Base-by-base conservation (phyloP, 345 rosid genomes). In the Corymbia maculata region DNA sequence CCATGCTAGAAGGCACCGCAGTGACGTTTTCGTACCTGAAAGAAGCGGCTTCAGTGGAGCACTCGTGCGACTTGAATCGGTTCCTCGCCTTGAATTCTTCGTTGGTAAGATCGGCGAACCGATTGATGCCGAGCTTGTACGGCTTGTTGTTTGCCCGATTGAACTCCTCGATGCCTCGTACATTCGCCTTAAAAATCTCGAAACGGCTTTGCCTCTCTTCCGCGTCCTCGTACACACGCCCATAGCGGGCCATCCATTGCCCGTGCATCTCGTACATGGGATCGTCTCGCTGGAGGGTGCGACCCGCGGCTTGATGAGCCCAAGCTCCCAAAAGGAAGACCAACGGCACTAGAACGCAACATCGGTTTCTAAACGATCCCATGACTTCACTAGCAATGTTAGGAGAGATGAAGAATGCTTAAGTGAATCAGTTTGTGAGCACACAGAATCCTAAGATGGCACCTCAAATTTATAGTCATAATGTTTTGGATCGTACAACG, bases 1-100 rank as follows among this genome's bases (percentile, higher is more conserved):
- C 94, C 88, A 94, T 88, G 52, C 87, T 85, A 36, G 86, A 57
- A 2, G 94, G 93, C 61, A 94, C 89, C 8, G 14, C 24, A 7
- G 92, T 89, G n/a, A 91, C 89, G 86, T 93, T 91, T 79, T 86
- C 90, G 55, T 92, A 93, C 91, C 79, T 91, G 53, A 90, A 87
- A 64, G 88, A 75, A 68, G 85, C 86, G 26, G 15, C 86, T 17
- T 86, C 51, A 14, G 80, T 4, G 66, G 61, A 61, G 64, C 80
- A 47, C 79, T 59, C 44, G 47, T 87, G 89, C 22, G 90, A 57
- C 87, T 88, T 90, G 70, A 92, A 93, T 42, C 93, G 92, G 85
- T 88, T 93, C 17, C 89, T 88, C 9, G 87, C 90, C 89, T 86
- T 89, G 61, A 95, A 93, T 87, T 95, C 94, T 24, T 92, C 91